Evolutionary conservation across 192 early-diverging fungal species (phyloP), one percentile per base, ranked within the genome.

Genomic region (Chytriomyces sp.): DNA sequence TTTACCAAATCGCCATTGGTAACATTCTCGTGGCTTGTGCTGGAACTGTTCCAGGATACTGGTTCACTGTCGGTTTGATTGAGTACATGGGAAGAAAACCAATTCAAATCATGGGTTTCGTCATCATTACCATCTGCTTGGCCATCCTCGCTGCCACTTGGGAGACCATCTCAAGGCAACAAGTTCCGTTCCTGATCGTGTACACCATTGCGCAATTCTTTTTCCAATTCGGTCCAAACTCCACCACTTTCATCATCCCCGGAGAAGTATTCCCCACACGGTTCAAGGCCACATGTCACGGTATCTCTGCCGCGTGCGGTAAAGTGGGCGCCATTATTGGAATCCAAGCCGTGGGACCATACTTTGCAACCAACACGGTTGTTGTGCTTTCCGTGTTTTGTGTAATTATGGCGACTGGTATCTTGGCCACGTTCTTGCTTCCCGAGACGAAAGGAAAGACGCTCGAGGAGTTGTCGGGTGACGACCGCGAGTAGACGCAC

Each of bases 181-280:
- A 70, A 46, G 76, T 64, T 59, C 61, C 69, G 73, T 89, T 89
- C 80, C 50, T 88, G 64, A 71, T 77, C 64, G 57, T 88, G 47
- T 88, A 72, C 80, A 79, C 82, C 3, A 63, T 82, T 57, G 84
- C 84, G 45, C 81, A 86, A 66, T 83, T 87, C 77, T 85, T 96
- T 88, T 93, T 93, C 88, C 95, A 98, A 88, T 97, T 95, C 87
- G 97, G 97, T 7, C 97, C 97, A 67, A 99, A 99, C 83, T 75
- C 86, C 20, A 99, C 96, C 50, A 93, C 92, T 35, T 94, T 94
- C 67, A 87, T 94, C 64, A 83, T 93, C 70, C 93, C 93, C 69
- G 92, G 78, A 24, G 86, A 87, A 71, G 81, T 91, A 45, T 93
- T 93, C 84, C 93, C 93, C 28, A 93, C 92, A 10, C 87, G 88